Evolutionary conservation across 495 filamentous ascomycete species (phyloP), one percentile per base, ranked within the genome.

Genomic region (Trypethelium eluteriae): DNA sequence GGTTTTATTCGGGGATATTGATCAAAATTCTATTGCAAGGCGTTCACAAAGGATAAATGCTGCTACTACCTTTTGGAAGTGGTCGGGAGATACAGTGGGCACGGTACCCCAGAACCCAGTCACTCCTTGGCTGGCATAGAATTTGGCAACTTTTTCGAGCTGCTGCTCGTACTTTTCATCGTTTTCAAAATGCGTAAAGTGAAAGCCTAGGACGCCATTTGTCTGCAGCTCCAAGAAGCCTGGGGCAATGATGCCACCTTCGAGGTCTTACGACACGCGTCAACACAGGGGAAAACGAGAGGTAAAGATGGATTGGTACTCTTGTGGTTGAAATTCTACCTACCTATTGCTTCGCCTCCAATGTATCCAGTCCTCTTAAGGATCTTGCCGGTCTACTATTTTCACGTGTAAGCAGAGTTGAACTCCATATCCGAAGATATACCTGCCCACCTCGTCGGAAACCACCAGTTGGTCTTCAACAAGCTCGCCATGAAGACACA

Each of bases 161-260:
- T 75, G 69, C 35, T 67, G 62, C 10, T 47, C 68, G 67, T 79
- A 79, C 35, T 64, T 67, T 53, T 66, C 64, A 46, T 74, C 66
- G 44, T 78, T 70, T 34, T 74, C 67, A 56, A 76, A 78, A 57
- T 77, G 73, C 2, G 77, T 78, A 65, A 78, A 79, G 68, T 79
- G 77, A 61, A 79, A 79, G 18, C 77, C 77, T 62, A 74, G 73
- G 2, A 73, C 64, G 39, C 77, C 77, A 59, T 79, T 79, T 2
- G 77, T 77, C 59, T 79, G 77, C 16, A 79, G 66, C 65, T 79
- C 77, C 39, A 78, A 67, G 65, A 76, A 78, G 16, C 77, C 77
- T 35, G 77, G 76, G 1, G 76, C 75, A 25, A 79, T 67, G 56
- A 79, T 77, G 11, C 64, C 72, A 44, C 70, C 75, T 57, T 82